phyloP scores from a whole-genome alignment of 768 basidiomycete species.

The Termitomyces sp. region DNA sequence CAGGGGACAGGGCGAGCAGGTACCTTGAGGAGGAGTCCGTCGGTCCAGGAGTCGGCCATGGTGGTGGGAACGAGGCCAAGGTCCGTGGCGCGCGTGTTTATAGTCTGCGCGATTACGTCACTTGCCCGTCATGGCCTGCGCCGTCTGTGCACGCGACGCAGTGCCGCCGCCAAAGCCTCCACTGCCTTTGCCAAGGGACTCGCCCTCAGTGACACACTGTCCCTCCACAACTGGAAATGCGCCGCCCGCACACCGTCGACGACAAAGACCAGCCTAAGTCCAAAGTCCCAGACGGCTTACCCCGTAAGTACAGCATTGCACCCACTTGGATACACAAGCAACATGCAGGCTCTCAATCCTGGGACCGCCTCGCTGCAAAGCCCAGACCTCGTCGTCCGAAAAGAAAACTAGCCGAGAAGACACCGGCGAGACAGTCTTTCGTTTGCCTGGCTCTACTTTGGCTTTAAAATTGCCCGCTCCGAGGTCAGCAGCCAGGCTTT shows the following conservation, averaged over 20 bases:
- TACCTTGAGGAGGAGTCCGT: conserved; percentile 77
- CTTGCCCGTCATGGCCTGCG: conserved; percentile 4
- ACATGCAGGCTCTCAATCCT: conserved; percentile 1
- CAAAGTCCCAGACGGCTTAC: neutral
- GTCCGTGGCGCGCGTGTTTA: conserved; percentile 3
- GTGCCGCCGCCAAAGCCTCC: conserved; percentile 16
- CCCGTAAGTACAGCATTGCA: conserved; percentile 10
- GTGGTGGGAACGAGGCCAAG: conserved; percentile 16
- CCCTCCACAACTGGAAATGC: conserved; percentile 18
- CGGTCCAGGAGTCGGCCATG: conserved; percentile 69
- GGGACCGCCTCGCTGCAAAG: conserved; percentile 4
- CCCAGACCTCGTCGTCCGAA: neutral
- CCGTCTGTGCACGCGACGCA: conserved; percentile 17
- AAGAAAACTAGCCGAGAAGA: neutral
- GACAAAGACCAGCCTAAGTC: too few relatives aligned
- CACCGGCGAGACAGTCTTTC: neutral
- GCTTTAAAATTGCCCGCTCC: conserved; percentile 1
- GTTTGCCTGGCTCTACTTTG: conserved; percentile 1
- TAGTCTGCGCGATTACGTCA: conserved; percentile 7
- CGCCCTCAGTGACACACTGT: conserved; percentile 2
- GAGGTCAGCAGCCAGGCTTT: neutral
- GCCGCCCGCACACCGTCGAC: conserved; percentile 6
- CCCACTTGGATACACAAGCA: conserved; percentile 15
- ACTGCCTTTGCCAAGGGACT: conserved; percentile 6
- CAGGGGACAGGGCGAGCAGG: neutral